A percentile compares a stretch with the other conserved stretches of the same genome.
Conservation (phyloP, 257 asterid genomes). For the Lantana camara region DNA sequence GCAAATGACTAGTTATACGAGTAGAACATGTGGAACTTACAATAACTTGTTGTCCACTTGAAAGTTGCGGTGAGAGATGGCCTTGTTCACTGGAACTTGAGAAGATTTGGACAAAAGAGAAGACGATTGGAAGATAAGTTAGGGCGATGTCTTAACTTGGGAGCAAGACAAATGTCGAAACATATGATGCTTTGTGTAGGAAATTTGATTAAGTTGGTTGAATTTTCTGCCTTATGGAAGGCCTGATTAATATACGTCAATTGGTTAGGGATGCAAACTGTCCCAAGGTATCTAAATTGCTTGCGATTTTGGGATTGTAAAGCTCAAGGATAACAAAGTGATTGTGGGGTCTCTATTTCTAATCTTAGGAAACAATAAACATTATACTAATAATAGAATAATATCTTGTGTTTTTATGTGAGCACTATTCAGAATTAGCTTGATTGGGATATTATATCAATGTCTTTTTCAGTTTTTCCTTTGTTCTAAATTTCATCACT, state of each 20-base stretch:
- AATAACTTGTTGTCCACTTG: not conserved
- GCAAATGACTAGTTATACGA: no score
- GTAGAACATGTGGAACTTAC: slow-evolving; percentile 20
- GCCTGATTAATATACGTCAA: not conserved
- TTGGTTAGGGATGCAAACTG: not conserved
- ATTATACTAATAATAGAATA: no score
- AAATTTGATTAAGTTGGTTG: slow-evolving; percentile 6
- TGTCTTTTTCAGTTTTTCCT: not conserved
- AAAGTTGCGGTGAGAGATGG: slow-evolving; percentile 1
- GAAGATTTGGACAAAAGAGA: slow-evolving; percentile 8
- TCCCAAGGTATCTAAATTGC: slow-evolving; percentile 23
- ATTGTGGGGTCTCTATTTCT: no score
- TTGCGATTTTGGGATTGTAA: not conserved
- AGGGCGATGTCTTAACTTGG: slow-evolving; percentile 9
- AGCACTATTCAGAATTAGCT: no score
- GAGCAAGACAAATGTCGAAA: not conserved
- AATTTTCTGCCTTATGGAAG: not conserved
- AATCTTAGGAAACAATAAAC: no score
- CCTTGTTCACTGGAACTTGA: not conserved
- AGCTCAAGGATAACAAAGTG: not conserved
- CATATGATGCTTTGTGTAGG: no score
- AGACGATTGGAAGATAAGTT: slow-evolving; percentile 1
- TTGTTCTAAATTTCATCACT: no score
- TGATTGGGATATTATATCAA: no score
- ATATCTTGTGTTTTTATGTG: no score